Base-by-base conservation (phyloP, 2,329 filamentous ascomycete genomes). In the Fusarium oxysporum region DNA sequence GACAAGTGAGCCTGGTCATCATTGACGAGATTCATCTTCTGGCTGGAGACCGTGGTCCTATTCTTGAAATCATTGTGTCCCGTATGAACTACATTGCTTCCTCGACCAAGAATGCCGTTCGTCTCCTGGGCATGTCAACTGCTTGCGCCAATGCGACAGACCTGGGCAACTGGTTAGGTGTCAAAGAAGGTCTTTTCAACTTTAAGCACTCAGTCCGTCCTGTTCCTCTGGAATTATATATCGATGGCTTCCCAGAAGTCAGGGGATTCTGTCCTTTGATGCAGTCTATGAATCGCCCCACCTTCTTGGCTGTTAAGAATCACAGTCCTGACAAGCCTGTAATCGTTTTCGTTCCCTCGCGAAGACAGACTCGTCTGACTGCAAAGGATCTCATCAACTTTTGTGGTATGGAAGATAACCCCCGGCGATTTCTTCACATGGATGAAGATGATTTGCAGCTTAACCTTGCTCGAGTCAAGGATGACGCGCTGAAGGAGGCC, bases 81-180 rank as follows among this genome's bases (percentile, higher is more conserved):
- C 89, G 90, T 76, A 98, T 99, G 97, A 99, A 99, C 81, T 99
- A 98, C 81, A 99, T 99, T 77, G 96, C 96, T 3, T 93, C 95
- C 5, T 95, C 97, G 70, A 97, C 94, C 44, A 95, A 97, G 78
- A 94, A 92, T 57, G 90, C 94, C 1, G 96, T 99, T 28, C 90
- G 96, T 8, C 86, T 99, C 9, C 88, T 99, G 71, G 96, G 96
- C n/a, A 99, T 99, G 97, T 99, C 96, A 5, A 99, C 96, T 23
- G 97, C 96, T 14, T 98, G 96, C 77, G 96, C 96, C 19, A 99
- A 99, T 79, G 96, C 97, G 5, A 93, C 90, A 19, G 97, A 99
- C 81, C 87, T 99, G 40, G 97, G 89, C 5, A 98, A 97, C 78
- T 99, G 96, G 96, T 88, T 99, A 6, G 96, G 96, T 51, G 97